These are phyloP conservation scores for Pistacia integerrima DNA, from an alignment of 345 rosid genomes.

Conservation along the genomic window DNA sequence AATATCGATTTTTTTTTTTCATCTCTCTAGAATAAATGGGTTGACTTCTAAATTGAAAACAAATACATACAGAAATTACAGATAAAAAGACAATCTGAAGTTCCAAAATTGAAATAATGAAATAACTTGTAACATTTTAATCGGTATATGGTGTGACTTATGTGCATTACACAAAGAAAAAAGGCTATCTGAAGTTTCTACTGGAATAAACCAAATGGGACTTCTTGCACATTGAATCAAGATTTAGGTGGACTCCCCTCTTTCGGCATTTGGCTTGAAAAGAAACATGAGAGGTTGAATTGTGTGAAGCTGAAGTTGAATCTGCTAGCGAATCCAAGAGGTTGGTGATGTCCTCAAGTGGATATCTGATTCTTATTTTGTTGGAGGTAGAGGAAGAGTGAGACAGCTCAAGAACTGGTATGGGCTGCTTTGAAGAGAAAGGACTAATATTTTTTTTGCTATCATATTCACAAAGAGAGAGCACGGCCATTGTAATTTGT, in stretches of 20 bases:
- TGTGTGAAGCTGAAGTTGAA: conserved; percentile 7
- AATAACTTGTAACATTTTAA: too few species aligned
- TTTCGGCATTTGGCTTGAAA: conserved; percentile 14
- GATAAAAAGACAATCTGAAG: too few species aligned
- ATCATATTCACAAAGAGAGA: conserved; percentile 16
- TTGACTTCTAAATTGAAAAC: too few species aligned
- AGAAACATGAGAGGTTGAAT: not conserved
- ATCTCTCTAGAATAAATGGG: too few species aligned
- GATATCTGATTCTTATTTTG: conserved; percentile 24
- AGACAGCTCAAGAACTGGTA: not conserved
- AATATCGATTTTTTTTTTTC: too few species aligned
- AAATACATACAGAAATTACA: too few species aligned
- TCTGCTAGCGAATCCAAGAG: conserved; percentile 13
- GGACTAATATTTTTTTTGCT: conserved; percentile 42
- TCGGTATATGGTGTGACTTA: too few species aligned
- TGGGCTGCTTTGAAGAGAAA: conserved; percentile 18
- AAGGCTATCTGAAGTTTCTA: conserved; percentile 28
- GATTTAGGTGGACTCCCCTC: conserved; percentile 18
- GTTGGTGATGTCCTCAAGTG: conserved; percentile 43
- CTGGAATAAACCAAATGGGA: conserved; percentile 18
- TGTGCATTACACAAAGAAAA: not conserved
- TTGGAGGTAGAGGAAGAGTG: not conserved
- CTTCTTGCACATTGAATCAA: conserved; percentile 15
- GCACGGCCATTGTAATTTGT: conserved; percentile 24
- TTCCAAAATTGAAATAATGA: too few species aligned